Conservation (phyloP, 129 eudicot genomes). For the Artemisia annua region DNA sequence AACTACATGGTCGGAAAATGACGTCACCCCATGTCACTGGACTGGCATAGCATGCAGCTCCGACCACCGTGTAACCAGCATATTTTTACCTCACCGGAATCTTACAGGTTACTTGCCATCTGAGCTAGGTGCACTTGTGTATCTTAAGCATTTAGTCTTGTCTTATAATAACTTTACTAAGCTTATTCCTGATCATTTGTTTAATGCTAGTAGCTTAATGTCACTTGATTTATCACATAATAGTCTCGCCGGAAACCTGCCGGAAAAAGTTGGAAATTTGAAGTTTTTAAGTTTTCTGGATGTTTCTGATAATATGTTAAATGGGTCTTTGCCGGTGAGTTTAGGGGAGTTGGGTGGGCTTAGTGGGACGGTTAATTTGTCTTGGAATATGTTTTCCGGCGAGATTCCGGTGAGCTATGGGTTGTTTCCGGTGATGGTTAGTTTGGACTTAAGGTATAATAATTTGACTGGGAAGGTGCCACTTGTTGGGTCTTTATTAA, state of each 20-base stretch:
- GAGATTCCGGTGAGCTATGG: slow-evolving; percentile 76
- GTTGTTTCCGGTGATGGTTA: slow-evolving; percentile 66
- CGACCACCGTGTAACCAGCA: slow-evolving; percentile 41
- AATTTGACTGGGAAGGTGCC: slow-evolving; percentile 87
- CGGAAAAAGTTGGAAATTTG: slow-evolving; percentile 46
- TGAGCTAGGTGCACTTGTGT: slow-evolving; percentile 67
- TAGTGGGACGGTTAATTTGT: slow-evolving; percentile 68
- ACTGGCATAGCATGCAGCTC: slow-evolving; percentile 62
- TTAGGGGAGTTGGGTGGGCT: slow-evolving; percentile 56
- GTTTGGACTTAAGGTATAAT: slow-evolving; percentile 77
- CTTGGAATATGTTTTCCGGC: slow-evolving; percentile 68
- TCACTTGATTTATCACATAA: slow-evolving; percentile 71
- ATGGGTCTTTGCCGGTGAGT: slow-evolving; percentile 59
- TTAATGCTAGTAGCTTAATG: slow-evolving; percentile 50
- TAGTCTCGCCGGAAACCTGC: slow-evolving; percentile 54
- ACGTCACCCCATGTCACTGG: slow-evolving; percentile 78
- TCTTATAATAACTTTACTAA: slow-evolving; percentile 53
- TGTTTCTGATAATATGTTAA: slow-evolving; percentile 54
- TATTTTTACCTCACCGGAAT: slow-evolving; percentile 52
- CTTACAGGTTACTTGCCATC: slow-evolving; percentile 92
- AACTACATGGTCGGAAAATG: slow-evolving; percentile 58
- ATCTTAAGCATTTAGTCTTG: slow-evolving; percentile 52
- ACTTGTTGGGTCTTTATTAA: slow-evolving; percentile 70
- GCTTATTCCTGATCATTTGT: slow-evolving; percentile 49
- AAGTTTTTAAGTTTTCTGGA: slow-evolving; percentile 46